Evolutionary conservation across 1,284 basidiomycete genomes (phyloP), one percentile per base, ranked within the genome.

Genomic region (Xanthoconium separans): DNA sequence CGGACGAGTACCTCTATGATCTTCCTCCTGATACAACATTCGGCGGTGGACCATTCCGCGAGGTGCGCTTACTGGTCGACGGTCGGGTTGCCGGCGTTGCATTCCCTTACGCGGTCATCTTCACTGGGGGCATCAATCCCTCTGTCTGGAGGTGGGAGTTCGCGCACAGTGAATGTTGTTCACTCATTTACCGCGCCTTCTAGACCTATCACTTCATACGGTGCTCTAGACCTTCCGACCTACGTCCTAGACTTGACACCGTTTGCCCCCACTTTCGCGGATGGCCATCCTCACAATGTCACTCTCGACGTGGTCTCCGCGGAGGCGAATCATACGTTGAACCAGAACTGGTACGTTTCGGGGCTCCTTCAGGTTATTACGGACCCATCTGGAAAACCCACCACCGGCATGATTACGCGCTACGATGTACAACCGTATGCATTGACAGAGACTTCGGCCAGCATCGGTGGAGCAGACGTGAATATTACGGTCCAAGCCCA

Each of bases 241-340:
- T 91, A 93, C 69, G 84, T 84, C 63, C 63, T 92, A 40, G 91
- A 93, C 67, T 71, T 91, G 49, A 90, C 89, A 15, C 88, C 90
- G 1, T 93, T 92, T 67, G 77, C 89, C 1, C 88, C 87, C 6
- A 62, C 83, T 20, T 75, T 93, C 37, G 77, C 85, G 1, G 89
- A 92, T 61, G 85, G 84, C 2, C 66, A 78, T 22, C 73, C 84
- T 20, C 90, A 93, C 65, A 82, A 72, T 37, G 79, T 92, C 61
- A 80, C 82, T 43, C 73, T 93, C 22, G 84, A 89, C 58, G 87
- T 93, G 29, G 82, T 78, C 15, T 90, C 88, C 1, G 85, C 86
- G 6, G 89, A 91, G 63, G 60, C 70, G 3, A 79, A 88, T 59
- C 83, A 84, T 56, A 72, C 77, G 9, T 83, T 87, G 62, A 80